Conservation (phyloP, 2,329 filamentous ascomycete species). For the Pseudogymnoascus sp. region DNA sequence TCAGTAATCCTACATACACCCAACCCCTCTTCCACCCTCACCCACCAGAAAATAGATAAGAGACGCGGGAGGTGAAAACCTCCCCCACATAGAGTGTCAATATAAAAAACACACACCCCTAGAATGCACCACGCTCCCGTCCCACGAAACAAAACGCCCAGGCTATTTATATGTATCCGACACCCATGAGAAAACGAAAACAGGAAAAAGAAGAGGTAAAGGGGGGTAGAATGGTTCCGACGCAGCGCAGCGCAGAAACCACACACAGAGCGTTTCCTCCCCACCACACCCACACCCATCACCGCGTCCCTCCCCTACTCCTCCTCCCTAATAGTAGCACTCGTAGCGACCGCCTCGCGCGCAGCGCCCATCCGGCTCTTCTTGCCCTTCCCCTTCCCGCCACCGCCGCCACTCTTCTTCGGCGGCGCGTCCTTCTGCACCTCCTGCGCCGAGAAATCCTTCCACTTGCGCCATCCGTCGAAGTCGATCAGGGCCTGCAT, state of each 20-base stretch:
- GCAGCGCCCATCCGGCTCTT: slow-evolving; percentile 6
- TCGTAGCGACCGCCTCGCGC: not conserved
- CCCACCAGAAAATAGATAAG: not conserved
- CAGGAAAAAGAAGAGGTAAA: not conserved
- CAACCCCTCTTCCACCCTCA: not conserved
- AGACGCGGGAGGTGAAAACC: not conserved
- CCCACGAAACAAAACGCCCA: not conserved
- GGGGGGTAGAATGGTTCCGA: not conserved
- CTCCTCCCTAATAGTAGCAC: slow-evolving; percentile 6
- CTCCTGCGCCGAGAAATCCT: slow-evolving; percentile 54
- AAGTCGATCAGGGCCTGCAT: slow-evolving; percentile 99
- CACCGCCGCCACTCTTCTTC: slow-evolving; percentile 32
- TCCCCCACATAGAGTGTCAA: not conserved
- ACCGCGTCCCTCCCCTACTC: not conserved
- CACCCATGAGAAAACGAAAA: not conserved
- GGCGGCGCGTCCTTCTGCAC: slow-evolving; percentile 36
- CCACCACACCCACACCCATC: not conserved
- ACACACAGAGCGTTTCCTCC: not conserved
- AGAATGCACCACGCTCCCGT: not conserved
- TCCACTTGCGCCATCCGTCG: slow-evolving; percentile 97
- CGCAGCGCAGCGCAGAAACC: not conserved
- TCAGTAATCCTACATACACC: not conserved
- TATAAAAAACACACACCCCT: not conserved
- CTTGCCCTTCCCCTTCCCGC: slow-evolving; percentile 39
- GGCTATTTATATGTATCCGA: not conserved